A percentile compares a stretch with the other conserved stretches of the same genome.
These are phyloP conservation scores for Aspergillus vadensis DNA, from an alignment of 2,329 filamentous ascomycete genomes.

Conservation along the genomic window DNA sequence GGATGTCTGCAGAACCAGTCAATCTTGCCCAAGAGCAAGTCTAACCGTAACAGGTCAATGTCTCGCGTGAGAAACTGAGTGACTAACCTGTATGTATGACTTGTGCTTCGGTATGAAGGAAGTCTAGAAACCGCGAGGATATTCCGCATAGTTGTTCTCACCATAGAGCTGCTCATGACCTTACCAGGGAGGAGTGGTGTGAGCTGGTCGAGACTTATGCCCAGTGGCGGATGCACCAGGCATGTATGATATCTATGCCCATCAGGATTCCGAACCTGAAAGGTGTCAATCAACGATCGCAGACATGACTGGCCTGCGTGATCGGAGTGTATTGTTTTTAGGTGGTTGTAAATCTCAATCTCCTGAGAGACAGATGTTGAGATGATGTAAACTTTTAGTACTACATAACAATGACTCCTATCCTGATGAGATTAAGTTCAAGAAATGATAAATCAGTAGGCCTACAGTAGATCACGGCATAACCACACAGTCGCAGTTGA, in stretches of 20 bases:
- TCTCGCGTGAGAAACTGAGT: no score
- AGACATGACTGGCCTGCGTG: constrained; percentile 30
- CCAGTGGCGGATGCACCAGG: constrained; percentile 32
- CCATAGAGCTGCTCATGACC: constrained; percentile 25
- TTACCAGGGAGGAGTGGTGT: constrained; percentile 16
- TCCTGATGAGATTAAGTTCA: neutral
- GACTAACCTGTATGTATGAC: constrained; percentile 31
- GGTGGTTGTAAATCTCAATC: constrained; percentile 29
- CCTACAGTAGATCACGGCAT: constrained; percentile 12
- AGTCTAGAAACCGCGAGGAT: constrained; percentile 30
- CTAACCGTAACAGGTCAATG: neutral
- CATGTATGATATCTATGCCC: constrained; percentile 25
- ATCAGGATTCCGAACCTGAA: constrained; percentile 28
- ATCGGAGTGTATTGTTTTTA: constrained; percentile 25
- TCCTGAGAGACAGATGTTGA: constrained; percentile 19
- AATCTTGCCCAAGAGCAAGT: neutral
- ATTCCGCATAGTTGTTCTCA: constrained; percentile 26
- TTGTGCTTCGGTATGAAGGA: constrained; percentile 29
- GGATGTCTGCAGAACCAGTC: constrained; percentile 28
- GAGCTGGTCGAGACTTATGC: constrained; percentile 27
- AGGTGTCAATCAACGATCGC: constrained; percentile 31
- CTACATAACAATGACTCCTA: constrained; percentile 13
- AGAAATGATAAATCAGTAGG: neutral
- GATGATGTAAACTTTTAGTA: constrained; percentile 22
- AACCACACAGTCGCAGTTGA: constrained; percentile 16